Evolutionary conservation across 345 rosid species (phyloP).

Genomic region (Corchorus olitorius): DNA sequence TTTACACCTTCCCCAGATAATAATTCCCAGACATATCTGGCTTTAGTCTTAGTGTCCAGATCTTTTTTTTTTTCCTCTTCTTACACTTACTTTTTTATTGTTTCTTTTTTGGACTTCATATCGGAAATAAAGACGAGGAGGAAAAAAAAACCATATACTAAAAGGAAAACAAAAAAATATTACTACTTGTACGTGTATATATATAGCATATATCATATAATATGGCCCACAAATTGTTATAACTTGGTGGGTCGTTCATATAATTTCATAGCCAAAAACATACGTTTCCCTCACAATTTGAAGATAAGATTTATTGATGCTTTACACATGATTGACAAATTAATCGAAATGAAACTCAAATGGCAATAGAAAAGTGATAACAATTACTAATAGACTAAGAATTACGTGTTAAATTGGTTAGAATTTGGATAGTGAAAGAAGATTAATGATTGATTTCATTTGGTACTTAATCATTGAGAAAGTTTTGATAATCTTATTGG

Average conservation of each 20-base stretch:
- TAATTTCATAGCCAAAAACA: not conserved
- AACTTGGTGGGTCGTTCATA: not conserved
- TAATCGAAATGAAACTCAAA: not conserved
- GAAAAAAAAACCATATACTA: not conserved
- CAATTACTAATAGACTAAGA: not conserved
- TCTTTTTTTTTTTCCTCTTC: not conserved
- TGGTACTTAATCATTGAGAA: not conserved
- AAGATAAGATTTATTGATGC: not conserved
- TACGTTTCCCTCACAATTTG: slow-evolving; percentile 9
- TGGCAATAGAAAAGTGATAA: not conserved
- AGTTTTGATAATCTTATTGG: not conserved
- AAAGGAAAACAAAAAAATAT: not conserved
- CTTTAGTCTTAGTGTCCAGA: not conserved
- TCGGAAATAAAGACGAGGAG: not conserved
- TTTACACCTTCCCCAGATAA: slow-evolving; percentile 29
- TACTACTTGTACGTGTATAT: not conserved
- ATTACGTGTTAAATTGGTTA: not conserved
- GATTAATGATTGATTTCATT: not conserved
- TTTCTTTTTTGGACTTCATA: not conserved
- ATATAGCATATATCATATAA: not conserved
- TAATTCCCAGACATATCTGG: not conserved
- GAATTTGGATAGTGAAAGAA: not conserved
- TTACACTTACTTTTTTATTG: not conserved
- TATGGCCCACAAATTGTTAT: not conserved
- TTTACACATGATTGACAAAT: not conserved